Conservation (phyloP, 495 filamentous ascomycete species). For the Hypoxylon subgilvum region DNA sequence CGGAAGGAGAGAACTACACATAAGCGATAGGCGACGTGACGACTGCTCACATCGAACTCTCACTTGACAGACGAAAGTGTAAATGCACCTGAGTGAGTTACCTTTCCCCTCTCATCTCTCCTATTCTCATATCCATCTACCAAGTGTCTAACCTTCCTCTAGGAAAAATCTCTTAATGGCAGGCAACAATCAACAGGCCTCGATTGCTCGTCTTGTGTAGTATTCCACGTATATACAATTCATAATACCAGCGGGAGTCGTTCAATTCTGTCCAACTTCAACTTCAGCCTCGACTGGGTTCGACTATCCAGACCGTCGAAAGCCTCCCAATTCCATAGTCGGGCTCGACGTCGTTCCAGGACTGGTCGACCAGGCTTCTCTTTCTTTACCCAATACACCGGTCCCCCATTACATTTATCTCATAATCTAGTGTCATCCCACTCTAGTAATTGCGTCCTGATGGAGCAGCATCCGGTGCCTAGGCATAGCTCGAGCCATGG, state of each 20-base stretch:
- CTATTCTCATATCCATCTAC: neutral
- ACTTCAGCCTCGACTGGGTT: slow-evolving; percentile 18
- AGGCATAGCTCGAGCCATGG: slow-evolving; percentile 53
- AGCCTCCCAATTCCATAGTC: slow-evolving; percentile 1
- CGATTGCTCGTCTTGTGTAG: neutral
- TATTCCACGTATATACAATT: neutral
- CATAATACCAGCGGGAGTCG: slow-evolving; percentile 1
- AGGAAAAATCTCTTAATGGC: neutral
- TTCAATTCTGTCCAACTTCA: slow-evolving; percentile 11
- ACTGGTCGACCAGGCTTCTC: slow-evolving; percentile 17
- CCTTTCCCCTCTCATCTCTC: too few relatives aligned
- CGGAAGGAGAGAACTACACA: too few relatives aligned
- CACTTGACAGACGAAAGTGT: too few relatives aligned
- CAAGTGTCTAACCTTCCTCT: slow-evolving; percentile 7
- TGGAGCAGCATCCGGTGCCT: slow-evolving; percentile 46
- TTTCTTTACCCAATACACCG: slow-evolving; percentile 25
- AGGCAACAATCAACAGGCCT: neutral
- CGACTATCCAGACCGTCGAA: slow-evolving; percentile 20
- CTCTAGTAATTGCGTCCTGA: slow-evolving; percentile 15
- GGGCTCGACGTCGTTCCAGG: slow-evolving; percentile 26
- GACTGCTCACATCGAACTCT: too few relatives aligned
- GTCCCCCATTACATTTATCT: slow-evolving; percentile 38
- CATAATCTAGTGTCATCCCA: slow-evolving; percentile 28
- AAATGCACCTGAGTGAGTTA: too few relatives aligned
- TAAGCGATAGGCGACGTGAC: too few relatives aligned